A percentile compares a stretch with the other conserved stretches of the same genome.
Evolutionary conservation across 129 eudicot genomes (phyloP).

Genomic region (Artemisia argyi): DNA sequence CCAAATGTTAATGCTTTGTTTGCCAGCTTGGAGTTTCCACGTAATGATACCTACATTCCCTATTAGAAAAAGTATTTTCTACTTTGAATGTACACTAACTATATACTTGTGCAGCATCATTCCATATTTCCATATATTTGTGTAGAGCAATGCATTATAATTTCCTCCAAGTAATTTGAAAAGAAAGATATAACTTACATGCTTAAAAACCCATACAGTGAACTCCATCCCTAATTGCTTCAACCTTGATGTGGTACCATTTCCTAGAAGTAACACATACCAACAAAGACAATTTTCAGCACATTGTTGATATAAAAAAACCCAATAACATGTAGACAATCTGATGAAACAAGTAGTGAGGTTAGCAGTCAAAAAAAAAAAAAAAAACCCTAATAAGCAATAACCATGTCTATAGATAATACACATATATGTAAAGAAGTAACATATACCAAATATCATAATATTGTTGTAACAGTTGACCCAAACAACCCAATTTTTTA

Average conservation of each 20-base stretch:
- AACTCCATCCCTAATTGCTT: slow-evolving; percentile 98
- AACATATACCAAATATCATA: too few relatives aligned
- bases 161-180: slow-evolving; percentile 5
- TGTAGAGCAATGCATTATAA: slow-evolving; percentile 12
- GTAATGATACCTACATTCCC: neutral
- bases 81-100: slow-evolving; percentile 2
- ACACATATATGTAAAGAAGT: too few relatives aligned
- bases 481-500: slow-evolving; percentile 3
- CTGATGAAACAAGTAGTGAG: slow-evolving; percentile 9
- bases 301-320: slow-evolving; percentile 17
- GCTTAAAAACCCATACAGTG: slow-evolving; percentile 96
- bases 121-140: slow-evolving; percentile 6
- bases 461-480: slow-evolving; percentile 7
- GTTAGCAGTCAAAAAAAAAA: slow-evolving; percentile 2
- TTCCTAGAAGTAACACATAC: slow-evolving; percentile 46
- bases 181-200: slow-evolving; percentile 55
- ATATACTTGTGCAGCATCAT: neutral
- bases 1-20: slow-evolving; percentile 12
- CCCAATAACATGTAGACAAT: slow-evolving; percentile 12
- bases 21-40: slow-evolving; percentile 3
- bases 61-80: slow-evolving; percentile 1
- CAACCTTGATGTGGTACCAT: slow-evolving; percentile 82
- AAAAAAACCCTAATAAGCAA: neutral
- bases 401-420: too few relatives aligned
- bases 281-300: slow-evolving; percentile 23